These are phyloP conservation scores for Mucor saturninus DNA, from an alignment of 371 early-diverging fungal genomes.

Conservation along the genomic window DNA sequence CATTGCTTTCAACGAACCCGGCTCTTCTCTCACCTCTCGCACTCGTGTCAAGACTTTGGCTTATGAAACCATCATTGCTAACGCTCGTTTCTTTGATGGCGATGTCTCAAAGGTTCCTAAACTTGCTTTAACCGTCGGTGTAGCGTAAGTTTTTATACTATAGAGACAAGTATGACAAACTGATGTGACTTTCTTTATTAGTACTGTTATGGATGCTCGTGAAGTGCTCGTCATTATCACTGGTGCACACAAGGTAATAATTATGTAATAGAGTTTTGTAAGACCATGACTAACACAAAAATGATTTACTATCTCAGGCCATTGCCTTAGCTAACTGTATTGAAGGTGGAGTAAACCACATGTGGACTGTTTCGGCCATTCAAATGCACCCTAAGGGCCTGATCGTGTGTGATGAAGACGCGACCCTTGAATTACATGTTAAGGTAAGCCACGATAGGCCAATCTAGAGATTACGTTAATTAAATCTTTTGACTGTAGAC, in stretches of 20 bases:
- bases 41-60: slow-evolving; percentile 88
- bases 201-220: slow-evolving; percentile 86
- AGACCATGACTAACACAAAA: slow-evolving; percentile 31
- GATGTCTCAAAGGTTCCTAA: slow-evolving; percentile 87
- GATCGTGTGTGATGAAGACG: slow-evolving; percentile 89
- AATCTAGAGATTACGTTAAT: not conserved
- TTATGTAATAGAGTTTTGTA: slow-evolving; percentile 24
- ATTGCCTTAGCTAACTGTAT: slow-evolving; percentile 83
- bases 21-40: slow-evolving; percentile 81
- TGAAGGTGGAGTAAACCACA: slow-evolving; percentile 84
- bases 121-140: slow-evolving; percentile 86
- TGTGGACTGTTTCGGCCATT: slow-evolving; percentile 90
- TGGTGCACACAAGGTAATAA: slow-evolving; percentile 81
- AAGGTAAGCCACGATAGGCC: slow-evolving; percentile 44
- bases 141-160: slow-evolving; percentile 57
- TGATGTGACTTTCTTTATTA: slow-evolving; percentile 23
- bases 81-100: slow-evolving; percentile 85
- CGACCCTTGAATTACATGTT: slow-evolving; percentile 86
- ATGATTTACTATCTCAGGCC: slow-evolving; percentile 42
- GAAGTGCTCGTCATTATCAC: slow-evolving; percentile 88
- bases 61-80: slow-evolving; percentile 89
- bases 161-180: slow-evolving; percentile 1
- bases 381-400: slow-evolving; percentile 83
- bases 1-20: slow-evolving; percentile 90
- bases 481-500: slow-evolving; percentile 43